These are phyloP conservation scores for Aspergillus sp. DNA, from an alignment of 2,329 filamentous ascomycete species.

Conservation along the genomic window DNA sequence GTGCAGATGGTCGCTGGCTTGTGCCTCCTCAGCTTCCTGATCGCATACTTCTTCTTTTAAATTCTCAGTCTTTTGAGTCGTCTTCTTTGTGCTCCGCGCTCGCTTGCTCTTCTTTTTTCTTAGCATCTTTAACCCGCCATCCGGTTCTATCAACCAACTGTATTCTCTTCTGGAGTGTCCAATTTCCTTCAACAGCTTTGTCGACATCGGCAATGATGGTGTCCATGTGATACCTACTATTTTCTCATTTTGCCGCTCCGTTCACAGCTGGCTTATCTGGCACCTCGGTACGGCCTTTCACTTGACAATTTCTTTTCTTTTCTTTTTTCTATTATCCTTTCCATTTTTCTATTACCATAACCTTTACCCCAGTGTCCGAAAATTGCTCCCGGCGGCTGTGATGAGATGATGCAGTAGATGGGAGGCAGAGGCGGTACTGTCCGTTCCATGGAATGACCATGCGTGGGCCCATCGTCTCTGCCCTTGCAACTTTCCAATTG, in stretches of 20 bases:
- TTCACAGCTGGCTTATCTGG: slow-evolving; percentile 7
- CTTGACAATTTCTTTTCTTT: slow-evolving; percentile 18
- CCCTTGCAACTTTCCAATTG: neutral
- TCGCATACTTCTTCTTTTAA: slow-evolving; percentile 97
- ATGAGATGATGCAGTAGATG: slow-evolving; percentile 21
- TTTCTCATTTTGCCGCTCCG: slow-evolving; percentile 9
- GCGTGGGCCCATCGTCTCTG: neutral
- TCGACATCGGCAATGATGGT: slow-evolving; percentile 28
- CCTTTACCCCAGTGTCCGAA: neutral
- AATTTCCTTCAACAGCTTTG: slow-evolving; percentile 26
- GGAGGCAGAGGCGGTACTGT: slow-evolving; percentile 9
- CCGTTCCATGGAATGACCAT: neutral
- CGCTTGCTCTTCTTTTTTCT: slow-evolving; percentile 26
- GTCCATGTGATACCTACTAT: slow-evolving; percentile 9
- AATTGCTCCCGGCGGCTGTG: slow-evolving; percentile 4
- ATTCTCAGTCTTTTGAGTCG: slow-evolving; percentile 13
- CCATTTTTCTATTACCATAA: slow-evolving; percentile 12
- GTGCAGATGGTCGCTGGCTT: slow-evolving; percentile 81
- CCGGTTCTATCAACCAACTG: slow-evolving; percentile 25
- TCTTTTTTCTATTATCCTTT: slow-evolving; percentile 17
- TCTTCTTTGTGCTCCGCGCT: slow-evolving; percentile 18
- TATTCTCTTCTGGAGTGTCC: slow-evolving; percentile 30
- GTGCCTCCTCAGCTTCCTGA: slow-evolving; percentile 85
- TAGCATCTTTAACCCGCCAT: slow-evolving; percentile 22
- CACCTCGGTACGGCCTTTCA: slow-evolving; percentile 10